Base-by-base conservation (phyloP, 495 filamentous ascomycete species). In the Bombardia bombarda region DNA sequence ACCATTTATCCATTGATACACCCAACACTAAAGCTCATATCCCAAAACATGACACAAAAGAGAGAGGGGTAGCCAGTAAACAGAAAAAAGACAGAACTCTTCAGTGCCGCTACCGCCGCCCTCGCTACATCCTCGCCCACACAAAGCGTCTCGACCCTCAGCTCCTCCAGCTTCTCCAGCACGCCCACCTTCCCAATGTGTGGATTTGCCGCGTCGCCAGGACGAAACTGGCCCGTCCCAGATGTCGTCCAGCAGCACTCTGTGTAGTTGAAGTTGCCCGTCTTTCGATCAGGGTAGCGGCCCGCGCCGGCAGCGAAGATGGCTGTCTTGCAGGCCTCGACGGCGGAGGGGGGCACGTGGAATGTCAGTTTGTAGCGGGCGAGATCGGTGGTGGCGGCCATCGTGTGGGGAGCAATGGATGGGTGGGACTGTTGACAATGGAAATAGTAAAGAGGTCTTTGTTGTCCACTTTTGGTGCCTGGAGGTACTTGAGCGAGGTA, bases 291-390 rank as follows among this genome's bases (percentile, higher is more conserved):
- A 2, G 78, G 79, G 47, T 75, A 79, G 3, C 67, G 61, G 1
- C 82, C 82, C 3, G 77, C 81, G 10, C 80, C 81, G 0, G 80
- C 74, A 14, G 69, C 68, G 52, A 85, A 85, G 42, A 84, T 69
- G 38, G 79, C 80, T 0, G 60, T 40, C 52, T 85, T 83, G 58
- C 69, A 70, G 12, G 62, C 54, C 24, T 68, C 51, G 32, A 82
- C 61, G 8, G 68, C 55, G 8, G 65, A 30, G 0, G 54, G 58
- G 5, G 79, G 80, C 13, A 71, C 69, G 60, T 66, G 70, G 70
- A 80, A 84, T 45, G 82, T 57, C 8, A 84, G 71, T 32, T 51
- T 55, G 50, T 56, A 64, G 38, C 52, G 46, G 4, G 14, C 5
- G 9, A 37, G 7, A 2, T 14, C 2, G 13, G 3, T 1, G 1